Percentiles rank a stretch among this genome's conserved stretches.
These are phyloP conservation scores for Trametes cingulata DNA, from an alignment of 768 basidiomycete genomes.

Conservation along the genomic window DNA sequence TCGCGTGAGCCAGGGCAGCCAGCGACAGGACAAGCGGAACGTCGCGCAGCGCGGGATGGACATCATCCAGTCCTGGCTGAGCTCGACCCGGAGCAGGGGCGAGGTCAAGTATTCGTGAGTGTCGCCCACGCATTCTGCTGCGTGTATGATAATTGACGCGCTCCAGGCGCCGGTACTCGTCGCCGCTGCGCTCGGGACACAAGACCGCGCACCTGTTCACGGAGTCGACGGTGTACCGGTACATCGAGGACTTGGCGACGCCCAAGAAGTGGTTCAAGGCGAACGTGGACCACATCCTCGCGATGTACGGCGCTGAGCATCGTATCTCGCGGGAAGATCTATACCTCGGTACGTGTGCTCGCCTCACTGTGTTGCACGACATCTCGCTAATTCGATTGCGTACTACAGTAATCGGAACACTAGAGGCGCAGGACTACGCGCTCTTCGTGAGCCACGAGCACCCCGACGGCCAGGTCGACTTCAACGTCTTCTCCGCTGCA, in stretches of 20 bases:
- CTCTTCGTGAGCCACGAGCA: conserved; percentile 75
- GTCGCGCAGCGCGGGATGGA: conserved; percentile 60
- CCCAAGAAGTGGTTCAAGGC: conserved; percentile 75
- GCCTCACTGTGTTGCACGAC: neutral
- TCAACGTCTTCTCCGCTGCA: conserved; percentile 62
- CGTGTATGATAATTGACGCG: neutral
- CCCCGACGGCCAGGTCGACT: conserved; percentile 59
- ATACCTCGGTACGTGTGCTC: conserved; percentile 33
- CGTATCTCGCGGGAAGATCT: conserved; percentile 38
- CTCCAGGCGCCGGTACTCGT: conserved; percentile 51
- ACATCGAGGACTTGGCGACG: conserved; percentile 60
- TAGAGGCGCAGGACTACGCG: conserved; percentile 71
- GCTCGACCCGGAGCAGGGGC: conserved; percentile 27
- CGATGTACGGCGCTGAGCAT: conserved; percentile 47
- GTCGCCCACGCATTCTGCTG: neutral
- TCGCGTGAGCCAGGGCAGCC: conserved; percentile 45
- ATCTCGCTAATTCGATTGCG: no score
- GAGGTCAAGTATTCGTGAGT: conserved; percentile 44
- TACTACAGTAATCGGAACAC: conserved; percentile 68
- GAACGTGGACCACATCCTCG: conserved; percentile 64
- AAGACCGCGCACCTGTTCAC: conserved; percentile 67
- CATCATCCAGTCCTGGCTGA: conserved; percentile 50
- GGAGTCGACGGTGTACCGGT: conserved; percentile 69
- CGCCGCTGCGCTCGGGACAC: conserved; percentile 63
- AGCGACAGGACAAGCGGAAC: conserved; percentile 58